These are phyloP conservation scores for Amyloporia xantha DNA, from an alignment of 768 basidiomycete species.

Conservation along the genomic window DNA sequence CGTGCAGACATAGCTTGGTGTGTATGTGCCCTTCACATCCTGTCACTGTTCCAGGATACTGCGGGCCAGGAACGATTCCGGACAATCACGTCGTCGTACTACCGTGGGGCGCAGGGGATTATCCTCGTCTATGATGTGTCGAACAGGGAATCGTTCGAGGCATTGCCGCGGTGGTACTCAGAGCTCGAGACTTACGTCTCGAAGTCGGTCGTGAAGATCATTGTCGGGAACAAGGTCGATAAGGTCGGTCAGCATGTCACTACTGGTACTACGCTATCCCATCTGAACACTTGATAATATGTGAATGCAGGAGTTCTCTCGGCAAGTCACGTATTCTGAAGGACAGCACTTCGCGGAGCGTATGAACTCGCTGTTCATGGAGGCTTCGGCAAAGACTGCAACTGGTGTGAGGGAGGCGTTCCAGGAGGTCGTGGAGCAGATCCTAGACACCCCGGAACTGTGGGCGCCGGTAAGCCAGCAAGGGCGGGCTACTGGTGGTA, in stretches of 20 bases:
- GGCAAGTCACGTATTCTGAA: slow-evolving; percentile 77
- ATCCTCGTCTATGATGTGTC: slow-evolving; percentile 94
- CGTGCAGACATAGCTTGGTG: slow-evolving; percentile 16
- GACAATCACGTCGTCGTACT: slow-evolving; percentile 93
- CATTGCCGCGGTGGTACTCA: slow-evolving; percentile 86
- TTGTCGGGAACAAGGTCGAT: slow-evolving; percentile 94
- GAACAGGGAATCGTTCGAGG: slow-evolving; percentile 87
- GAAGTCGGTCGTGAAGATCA: slow-evolving; percentile 81
- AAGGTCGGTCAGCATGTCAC: too few relatives aligned
- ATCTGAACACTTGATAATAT: too few relatives aligned
- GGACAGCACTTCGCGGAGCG: slow-evolving; percentile 74
- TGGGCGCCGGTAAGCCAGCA: slow-evolving; percentile 39
- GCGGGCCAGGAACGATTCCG: slow-evolving; percentile 96
- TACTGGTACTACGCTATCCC: too few relatives aligned
- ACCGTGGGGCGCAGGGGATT: slow-evolving; percentile 81
- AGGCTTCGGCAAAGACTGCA: slow-evolving; percentile 90
- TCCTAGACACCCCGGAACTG: slow-evolving; percentile 76
- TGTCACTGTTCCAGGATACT: slow-evolving; percentile 57
- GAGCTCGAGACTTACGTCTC: slow-evolving; percentile 94
- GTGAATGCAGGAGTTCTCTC: slow-evolving; percentile 77
- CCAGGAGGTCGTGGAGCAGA: slow-evolving; percentile 71
- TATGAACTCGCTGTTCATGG: slow-evolving; percentile 83
- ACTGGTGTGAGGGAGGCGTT: slow-evolving; percentile 76
- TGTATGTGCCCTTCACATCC: neutral
- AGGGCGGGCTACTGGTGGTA: slow-evolving; percentile 4